Evolutionary conservation across 1,139 yeast genomes (phyloP), one percentile per base, ranked within the genome.

Genomic region (Blastobotrys raffinosifermentans): DNA sequence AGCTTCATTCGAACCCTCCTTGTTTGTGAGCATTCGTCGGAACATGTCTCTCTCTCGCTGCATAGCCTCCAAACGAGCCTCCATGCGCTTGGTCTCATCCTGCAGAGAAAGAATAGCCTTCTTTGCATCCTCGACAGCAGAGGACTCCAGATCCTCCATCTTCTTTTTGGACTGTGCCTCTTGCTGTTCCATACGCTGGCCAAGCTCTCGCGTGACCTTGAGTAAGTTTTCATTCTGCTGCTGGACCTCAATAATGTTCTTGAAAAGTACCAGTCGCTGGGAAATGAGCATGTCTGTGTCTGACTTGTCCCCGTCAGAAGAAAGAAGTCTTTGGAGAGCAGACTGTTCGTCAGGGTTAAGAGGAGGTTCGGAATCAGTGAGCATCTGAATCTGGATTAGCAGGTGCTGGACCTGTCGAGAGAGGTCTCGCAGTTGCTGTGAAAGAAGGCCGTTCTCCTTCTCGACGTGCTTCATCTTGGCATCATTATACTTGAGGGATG

Each of bases 371-470:
- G 67, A 65, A 9, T 71, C 73, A 32, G 77, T 69, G 9, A 76
- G 66, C 27, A 62, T 50, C 38, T 80, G 73, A 4, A 80, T 68
- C 53, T 85, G 89, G 9, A 81, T 73, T 35, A 89, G 67, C 34
- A 86, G 68, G 39, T 72, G 73, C 48, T 85, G 85, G 13, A 91
- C 72, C 57, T 91, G 97, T 30, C 80, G 74, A 6, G 93, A 84
- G 27, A 87, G 65, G 51, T 89, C 96, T 25, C 70, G 64, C 36
- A 80, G 73, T 47, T 82, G 77, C 46, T 72, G 74, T 72, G 60
- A 63, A 52, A 49, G 59, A 44, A 56, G 66, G 59, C 50, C 61
- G 43, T 34, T 61, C 40, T 58, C 72, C 53, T 49, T 55, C 11
- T 49, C 51, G 17, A 48, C 45, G 31, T 58, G 61, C 17, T 48